phyloP scores from a whole-genome alignment of 2,329 filamentous ascomycete genomes.

The Fusarium sp. region DNA sequence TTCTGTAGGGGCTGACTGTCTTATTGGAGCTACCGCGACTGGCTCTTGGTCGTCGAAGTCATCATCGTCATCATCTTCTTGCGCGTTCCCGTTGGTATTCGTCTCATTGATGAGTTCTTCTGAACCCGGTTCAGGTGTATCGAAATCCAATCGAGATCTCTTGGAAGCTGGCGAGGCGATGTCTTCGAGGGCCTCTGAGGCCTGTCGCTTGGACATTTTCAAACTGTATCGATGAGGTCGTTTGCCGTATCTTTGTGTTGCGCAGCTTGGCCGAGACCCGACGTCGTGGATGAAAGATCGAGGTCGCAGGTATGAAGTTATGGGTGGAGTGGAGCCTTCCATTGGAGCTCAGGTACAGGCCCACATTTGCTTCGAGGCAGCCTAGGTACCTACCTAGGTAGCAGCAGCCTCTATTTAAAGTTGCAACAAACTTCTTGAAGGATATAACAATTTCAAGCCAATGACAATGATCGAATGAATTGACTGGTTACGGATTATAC shows the following conservation, averaged over 20 bases:
- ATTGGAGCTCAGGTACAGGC: conserved; percentile 25
- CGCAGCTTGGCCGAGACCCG: conserved; percentile 23
- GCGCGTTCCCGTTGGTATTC: conserved; percentile 46
- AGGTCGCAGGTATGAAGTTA: conserved; percentile 25
- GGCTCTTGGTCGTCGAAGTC: conserved; percentile 57
- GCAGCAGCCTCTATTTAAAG: neutral
- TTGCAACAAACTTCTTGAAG: neutral
- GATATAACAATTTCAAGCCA: neutral
- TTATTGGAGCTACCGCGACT: conserved; percentile 49
- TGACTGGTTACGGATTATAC: neutral
- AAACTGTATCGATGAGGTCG: neutral
- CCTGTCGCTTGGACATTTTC: conserved; percentile 66
- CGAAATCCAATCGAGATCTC: conserved; percentile 62
- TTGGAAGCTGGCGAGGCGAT: conserved; percentile 69
- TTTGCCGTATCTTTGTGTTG: neutral
- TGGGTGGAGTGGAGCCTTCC: conserved; percentile 38
- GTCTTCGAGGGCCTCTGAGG: conserved; percentile 70
- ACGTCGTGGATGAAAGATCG: conserved; percentile 31
- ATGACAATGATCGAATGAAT: neutral
- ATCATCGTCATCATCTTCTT: conserved; percentile 51
- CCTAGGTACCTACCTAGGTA: no score
- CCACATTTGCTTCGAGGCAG: conserved; percentile 1
- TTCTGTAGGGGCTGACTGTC: conserved; percentile 79
- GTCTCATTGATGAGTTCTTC: conserved; percentile 44
- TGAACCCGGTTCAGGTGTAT: conserved; percentile 49